Percentiles rank a stretch among this genome's conserved stretches.
phyloP scores from a whole-genome alignment of 441 rosid species.

The Gossypium aridum region DNA sequence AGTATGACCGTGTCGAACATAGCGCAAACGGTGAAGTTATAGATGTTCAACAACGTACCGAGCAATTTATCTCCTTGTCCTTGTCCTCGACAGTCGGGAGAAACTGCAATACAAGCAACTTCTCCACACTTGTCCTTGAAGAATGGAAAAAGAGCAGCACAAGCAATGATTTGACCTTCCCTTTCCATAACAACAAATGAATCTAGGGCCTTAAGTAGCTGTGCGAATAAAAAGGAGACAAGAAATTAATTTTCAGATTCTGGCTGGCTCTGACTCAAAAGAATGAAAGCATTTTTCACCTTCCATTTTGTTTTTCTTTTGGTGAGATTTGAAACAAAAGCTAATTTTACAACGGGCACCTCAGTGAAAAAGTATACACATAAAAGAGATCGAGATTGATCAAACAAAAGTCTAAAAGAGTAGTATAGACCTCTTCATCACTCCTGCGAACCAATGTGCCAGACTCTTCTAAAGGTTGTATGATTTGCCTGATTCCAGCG shows the following conservation, averaged over 20 bases:
- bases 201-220: conserved; percentile 59
- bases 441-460: conserved; percentile 63
- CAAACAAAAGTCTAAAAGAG: background rate
- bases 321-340: background rate
- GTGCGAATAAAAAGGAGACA: conserved; percentile 14
- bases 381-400: background rate
- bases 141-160: conserved; percentile 89
- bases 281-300: background rate
- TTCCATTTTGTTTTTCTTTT: background rate
- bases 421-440: conserved; percentile 28
- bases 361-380: background rate
- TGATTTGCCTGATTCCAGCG: conserved; percentile 59
- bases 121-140: conserved; percentile 79
- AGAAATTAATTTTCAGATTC: conserved; percentile 6
- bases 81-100: conserved; percentile 92
- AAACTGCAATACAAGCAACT: conserved; percentile 87
- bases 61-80: conserved; percentile 96
- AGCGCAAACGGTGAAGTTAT: background rate
- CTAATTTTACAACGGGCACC: background rate
- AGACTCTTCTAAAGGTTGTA: conserved; percentile 68
- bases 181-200: conserved; percentile 81
- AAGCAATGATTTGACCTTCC: conserved; percentile 90
- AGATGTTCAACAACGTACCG: conserved; percentile 35
- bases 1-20: background rate
- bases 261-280: background rate